Evolutionary conservation across 306 rosid species (phyloP).

Genomic region (Carpinus viminea): DNA sequence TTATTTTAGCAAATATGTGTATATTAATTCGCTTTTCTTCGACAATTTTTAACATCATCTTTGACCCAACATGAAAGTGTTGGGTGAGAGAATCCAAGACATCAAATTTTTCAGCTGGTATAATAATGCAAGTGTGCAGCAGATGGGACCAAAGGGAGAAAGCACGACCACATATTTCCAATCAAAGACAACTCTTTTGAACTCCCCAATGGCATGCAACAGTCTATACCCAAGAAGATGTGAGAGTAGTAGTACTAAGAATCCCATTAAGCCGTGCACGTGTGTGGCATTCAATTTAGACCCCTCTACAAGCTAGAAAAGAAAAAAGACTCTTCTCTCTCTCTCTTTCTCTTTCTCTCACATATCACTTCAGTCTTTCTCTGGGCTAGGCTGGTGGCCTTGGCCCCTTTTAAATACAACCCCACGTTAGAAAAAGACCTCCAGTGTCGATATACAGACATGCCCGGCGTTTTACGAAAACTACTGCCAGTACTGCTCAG

Average conservation of each 20-base stretch:
- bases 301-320: not conserved
- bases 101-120: no score
- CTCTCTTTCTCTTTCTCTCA: not conserved
- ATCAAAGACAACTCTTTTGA: not conserved
- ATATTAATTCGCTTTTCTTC: no score
- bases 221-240: not conserved
- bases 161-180: conserved; percentile 14
- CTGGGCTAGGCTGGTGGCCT: conserved; percentile 38
- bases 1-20: no score
- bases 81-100: not conserved
- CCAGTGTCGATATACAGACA: conserved; percentile 27
- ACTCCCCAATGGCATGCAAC: conserved; percentile 25
- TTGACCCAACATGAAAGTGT: no score
- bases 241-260: not conserved
- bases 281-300: conserved; percentile 39
- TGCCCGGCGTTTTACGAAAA: conserved; percentile 14
- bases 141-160: not conserved
- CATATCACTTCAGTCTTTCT: conserved; percentile 25
- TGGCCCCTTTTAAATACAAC: conserved; percentile 26
- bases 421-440: conserved; percentile 35
- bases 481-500: conserved; percentile 6
- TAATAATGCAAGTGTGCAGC: conserved; percentile 3
- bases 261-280: conserved; percentile 35
- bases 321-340: conserved; percentile 22
- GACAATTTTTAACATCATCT: no score